phyloP scores from a whole-genome alignment of 1,284 basidiomycete species.

The Rhodotorula sp. region DNA sequence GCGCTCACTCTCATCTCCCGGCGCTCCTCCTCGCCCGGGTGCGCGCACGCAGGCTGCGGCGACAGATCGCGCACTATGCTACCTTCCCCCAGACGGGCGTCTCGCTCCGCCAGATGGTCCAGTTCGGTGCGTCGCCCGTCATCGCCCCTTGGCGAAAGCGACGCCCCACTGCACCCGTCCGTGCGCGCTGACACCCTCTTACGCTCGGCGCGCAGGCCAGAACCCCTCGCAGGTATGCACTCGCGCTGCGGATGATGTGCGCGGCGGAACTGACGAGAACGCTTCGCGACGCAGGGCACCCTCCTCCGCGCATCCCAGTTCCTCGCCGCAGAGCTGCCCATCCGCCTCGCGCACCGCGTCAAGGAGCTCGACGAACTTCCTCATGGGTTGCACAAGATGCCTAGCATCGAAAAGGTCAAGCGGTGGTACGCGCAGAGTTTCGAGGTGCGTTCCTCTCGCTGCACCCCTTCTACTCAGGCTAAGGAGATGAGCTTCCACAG shows the following conservation, averaged over 20 bases:
- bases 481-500: slow-evolving; percentile 53
- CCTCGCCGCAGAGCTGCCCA: slow-evolving; percentile 76
- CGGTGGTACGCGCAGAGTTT: slow-evolving; percentile 99
- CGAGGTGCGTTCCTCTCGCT: slow-evolving; percentile 64
- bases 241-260: no score
- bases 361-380: slow-evolving; percentile 96
- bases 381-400: slow-evolving; percentile 87
- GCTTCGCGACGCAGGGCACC: slow-evolving; percentile 63
- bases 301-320: slow-evolving; percentile 83
- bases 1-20: not conserved
- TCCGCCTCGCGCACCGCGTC: slow-evolving; percentile 91
- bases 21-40: not conserved
- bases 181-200: not conserved
- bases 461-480: not conserved
- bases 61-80: slow-evolving; percentile 90
- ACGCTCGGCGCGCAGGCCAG: slow-evolving; percentile 59
- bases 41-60: slow-evolving; percentile 63
- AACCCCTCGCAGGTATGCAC: slow-evolving; percentile 62
- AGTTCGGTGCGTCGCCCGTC: slow-evolving; percentile 56
- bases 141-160: not conserved
- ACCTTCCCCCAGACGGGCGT: slow-evolving; percentile 73
- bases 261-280: not conserved
- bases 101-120: slow-evolving; percentile 88
- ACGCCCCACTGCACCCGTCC: not conserved
- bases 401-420: slow-evolving; percentile 91